Percentiles rank a stretch among this genome's conserved stretches.
These are phyloP conservation scores for Cryptosporidium parvum DNA, from an alignment of 169 alveolate genomes.

Conservation along the genomic window DNA sequence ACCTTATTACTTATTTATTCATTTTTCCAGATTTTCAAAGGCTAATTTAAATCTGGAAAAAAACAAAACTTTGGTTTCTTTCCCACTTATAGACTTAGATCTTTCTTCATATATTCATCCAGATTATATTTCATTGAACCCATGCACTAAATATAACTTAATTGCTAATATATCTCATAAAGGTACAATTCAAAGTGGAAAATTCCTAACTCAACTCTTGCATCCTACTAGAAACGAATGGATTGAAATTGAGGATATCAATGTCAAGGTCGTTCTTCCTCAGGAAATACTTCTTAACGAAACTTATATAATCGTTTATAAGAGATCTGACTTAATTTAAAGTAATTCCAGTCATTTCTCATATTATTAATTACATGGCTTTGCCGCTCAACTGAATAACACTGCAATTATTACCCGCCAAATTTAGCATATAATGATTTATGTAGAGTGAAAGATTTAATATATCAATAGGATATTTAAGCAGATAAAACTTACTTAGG, in stretches of 20 bases:
- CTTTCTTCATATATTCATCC: constrained; percentile 81
- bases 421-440: not conserved
- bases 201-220: constrained; percentile 91
- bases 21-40: constrained; percentile 93
- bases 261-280: constrained; percentile 95
- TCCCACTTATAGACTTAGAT: constrained; percentile 94
- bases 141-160: constrained; percentile 90
- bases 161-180: constrained; percentile 95
- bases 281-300: constrained; percentile 95
- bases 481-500: not conserved
- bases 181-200: constrained; percentile 94
- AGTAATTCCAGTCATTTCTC: not conserved
- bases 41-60: constrained; percentile 97
- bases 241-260: constrained; percentile 96
- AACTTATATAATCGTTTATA: constrained; percentile 87
- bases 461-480: not conserved
- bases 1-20: constrained; percentile 93
- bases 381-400: not conserved
- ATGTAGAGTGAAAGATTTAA: not conserved
- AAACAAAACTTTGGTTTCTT: constrained; percentile 98
- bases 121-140: constrained; percentile 81
- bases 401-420: not conserved
- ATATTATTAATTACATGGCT: not conserved
- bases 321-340: constrained; percentile 81
- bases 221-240: constrained; percentile 92